Evolutionary conservation across 805 yeast genomes (phyloP), one percentile per base, ranked within the genome.

Genomic region (Torulaspora maleeae): DNA sequence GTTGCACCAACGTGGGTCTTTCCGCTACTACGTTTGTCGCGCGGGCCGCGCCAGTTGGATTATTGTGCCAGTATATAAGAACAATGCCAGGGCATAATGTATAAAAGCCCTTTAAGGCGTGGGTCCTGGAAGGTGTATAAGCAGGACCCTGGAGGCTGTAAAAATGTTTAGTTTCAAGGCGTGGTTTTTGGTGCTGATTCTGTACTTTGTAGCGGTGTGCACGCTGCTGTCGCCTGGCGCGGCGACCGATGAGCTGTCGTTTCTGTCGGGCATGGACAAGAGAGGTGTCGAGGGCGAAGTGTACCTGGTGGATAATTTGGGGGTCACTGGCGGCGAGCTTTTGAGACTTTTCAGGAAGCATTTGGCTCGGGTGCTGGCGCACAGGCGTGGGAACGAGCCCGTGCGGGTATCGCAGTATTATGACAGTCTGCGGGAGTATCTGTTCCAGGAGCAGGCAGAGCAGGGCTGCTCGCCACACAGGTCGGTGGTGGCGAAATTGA

Each of bases 401-500:
- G 32, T 36, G 4, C 28, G 41, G 7, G 41, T 55, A 4, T 53
- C 59, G n/a, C 43, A 37, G 30, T 47, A 43, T 22, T 55, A 55
- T 36, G 59, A 55, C 40, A 40, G 36, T 8, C 44, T 55, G 27
- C 38, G 45, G 19, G 27, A 36, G 10, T 53, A 52, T 33, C 36
- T 55, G 27, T 46, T 32, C 13, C 45, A 30, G 5, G 30, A 25
- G 6, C 34, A 34, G n/a, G 34, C n/a, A 16, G 34, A 17, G 25
- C 25, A 22, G 3, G 19, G 16, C 8, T 55, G 59, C 34, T 38
- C 35, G 10, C 57, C 57, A 5, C 44, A 36, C 20, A 40, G 43
- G 12, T 49, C 61, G 2, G 45, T 44, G 2, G 51, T 56, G 5
- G 56, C 59, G 17, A 50, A 49, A 28, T 42, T 61, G 37, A 61